phyloP scores from a whole-genome alignment of 345 rosid genomes.

The Dimocarpus longan region DNA sequence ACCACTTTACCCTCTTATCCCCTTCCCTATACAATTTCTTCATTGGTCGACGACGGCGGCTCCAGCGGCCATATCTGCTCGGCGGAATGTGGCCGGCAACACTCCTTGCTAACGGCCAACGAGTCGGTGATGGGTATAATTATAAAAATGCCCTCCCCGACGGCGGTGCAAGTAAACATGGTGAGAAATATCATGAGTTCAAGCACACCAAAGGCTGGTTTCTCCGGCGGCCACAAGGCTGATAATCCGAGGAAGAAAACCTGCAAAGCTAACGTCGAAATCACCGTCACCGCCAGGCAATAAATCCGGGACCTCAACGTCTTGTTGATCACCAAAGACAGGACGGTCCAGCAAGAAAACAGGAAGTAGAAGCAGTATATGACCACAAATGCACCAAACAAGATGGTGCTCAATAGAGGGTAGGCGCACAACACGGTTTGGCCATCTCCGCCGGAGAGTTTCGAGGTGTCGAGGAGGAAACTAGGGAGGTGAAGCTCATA shows the following conservation, averaged over 20 bases:
- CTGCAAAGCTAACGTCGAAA: constrained; percentile 38
- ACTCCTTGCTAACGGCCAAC: constrained; percentile 47
- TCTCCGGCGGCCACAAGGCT: constrained; percentile 43
- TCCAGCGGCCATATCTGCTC: not conserved
- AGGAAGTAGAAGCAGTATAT: constrained; percentile 40
- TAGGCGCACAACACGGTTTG: constrained; percentile 43
- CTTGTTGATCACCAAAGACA: constrained; percentile 62
- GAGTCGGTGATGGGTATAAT: constrained; percentile 59
- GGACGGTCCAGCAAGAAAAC: constrained; percentile 49
- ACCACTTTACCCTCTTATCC: not conserved
- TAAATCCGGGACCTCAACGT: constrained; percentile 44
- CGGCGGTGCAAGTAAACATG: constrained; percentile 40
- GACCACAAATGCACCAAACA: constrained; percentile 49
- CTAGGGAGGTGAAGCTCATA: constrained; percentile 19
- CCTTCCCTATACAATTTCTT: not conserved
- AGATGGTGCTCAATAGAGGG: constrained; percentile 47
- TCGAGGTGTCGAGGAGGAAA: constrained; percentile 31
- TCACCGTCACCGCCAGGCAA: constrained; percentile 37
- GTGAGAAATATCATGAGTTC: constrained; percentile 33
- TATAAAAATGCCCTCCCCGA: constrained; percentile 63
- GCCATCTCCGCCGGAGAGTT: not conserved
- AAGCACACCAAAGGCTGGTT: constrained; percentile 10
- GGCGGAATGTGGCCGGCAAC: constrained; percentile 3
- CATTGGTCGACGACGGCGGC: not conserved
- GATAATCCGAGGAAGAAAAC: constrained; percentile 36